Conservation (phyloP, 352 stramenopile species). For the Globisporangium carolinianum region DNA sequence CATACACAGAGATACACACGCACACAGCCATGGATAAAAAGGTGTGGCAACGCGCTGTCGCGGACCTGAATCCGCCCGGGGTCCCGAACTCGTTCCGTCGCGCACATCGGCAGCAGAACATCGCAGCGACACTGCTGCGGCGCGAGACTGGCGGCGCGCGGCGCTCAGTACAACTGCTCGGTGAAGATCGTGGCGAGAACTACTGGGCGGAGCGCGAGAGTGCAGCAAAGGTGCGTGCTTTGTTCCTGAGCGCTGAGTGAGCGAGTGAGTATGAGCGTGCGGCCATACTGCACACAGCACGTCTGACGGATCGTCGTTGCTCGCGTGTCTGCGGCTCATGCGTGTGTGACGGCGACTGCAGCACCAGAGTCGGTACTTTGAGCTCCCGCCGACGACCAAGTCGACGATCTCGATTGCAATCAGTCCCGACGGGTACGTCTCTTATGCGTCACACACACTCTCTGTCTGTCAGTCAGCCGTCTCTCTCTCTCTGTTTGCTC, state of each 20-base stretch:
- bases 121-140: constrained; percentile 50
- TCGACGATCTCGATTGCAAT: constrained; percentile 87
- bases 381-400: constrained; percentile 80
- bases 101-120: constrained; percentile 58
- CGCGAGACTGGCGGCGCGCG: constrained; percentile 44
- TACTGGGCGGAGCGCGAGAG: constrained; percentile 80
- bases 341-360: constrained; percentile 14
- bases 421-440: constrained; percentile 66
- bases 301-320: constrained; percentile 4
- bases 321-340: not conserved
- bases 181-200: constrained; percentile 51
- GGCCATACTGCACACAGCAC: no score
- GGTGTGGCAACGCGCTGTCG: constrained; percentile 66
- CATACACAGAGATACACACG: not conserved
- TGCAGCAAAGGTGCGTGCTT: constrained; percentile 45
- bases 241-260: no score
- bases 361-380: constrained; percentile 83
- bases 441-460: not conserved
- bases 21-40: constrained; percentile 35
- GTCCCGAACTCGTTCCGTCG: constrained; percentile 73
- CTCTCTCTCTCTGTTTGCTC: constrained; percentile 1
- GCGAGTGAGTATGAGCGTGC: no score
- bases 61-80: constrained; percentile 59
- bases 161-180: constrained; percentile 34
- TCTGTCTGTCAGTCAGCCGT: not conserved